Evolutionary conservation across 257 asterid genomes (phyloP).

Genomic region (Cynanchum wilfordii): DNA sequence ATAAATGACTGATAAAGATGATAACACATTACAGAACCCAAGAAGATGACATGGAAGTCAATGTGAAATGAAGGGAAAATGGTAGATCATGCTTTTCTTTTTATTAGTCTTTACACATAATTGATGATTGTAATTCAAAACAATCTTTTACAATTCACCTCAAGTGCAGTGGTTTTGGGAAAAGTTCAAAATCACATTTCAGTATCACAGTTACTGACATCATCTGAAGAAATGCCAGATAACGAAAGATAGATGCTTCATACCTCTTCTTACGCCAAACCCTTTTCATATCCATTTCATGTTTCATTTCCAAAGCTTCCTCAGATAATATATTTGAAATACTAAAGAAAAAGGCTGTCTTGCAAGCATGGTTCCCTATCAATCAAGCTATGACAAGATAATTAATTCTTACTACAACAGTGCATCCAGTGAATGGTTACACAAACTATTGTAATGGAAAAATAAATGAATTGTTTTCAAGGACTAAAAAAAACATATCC

Average conservation of each 20-base stretch:
- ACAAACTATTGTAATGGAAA: not conserved
- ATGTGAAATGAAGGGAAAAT: not conserved
- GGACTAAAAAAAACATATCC: not conserved
- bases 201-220: not conserved
- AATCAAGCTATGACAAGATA: not conserved
- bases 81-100: not conserved
- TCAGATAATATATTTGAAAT: not conserved
- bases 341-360: not conserved
- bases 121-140: not conserved
- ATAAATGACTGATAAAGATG: conserved; percentile 1
- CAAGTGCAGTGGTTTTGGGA: not conserved
- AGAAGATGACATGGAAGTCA: not conserved
- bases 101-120: not conserved
- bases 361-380: not conserved
- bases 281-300: not conserved
- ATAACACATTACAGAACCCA: not conserved
- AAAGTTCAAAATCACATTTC: not conserved
- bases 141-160: not conserved
- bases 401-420: not conserved
- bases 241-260: not conserved
- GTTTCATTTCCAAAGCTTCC: not conserved
- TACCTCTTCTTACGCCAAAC: not conserved
- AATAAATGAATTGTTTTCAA: not conserved
- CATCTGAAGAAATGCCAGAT: not conserved
- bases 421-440: not conserved